phyloP scores from a whole-genome alignment of 345 rosid species.

The Trapa incisa region DNA sequence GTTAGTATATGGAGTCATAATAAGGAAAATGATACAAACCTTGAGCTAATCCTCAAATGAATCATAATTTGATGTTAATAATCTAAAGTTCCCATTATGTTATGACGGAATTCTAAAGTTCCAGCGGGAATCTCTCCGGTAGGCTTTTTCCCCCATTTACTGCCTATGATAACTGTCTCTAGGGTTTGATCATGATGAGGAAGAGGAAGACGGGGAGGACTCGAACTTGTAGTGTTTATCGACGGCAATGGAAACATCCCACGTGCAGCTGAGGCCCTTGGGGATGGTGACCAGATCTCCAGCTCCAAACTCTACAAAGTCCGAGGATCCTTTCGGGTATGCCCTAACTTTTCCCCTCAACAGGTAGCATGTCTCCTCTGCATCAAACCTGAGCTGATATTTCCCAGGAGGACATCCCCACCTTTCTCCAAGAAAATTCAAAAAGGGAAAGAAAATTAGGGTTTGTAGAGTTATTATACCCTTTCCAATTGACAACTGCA shows the following conservation, averaged over 20 bases:
- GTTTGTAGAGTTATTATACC: background rate
- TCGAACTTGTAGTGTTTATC: constrained; percentile 81
- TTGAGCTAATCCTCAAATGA: background rate
- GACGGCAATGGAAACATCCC: constrained; percentile 80
- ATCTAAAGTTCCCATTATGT: background rate
- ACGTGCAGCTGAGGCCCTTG: constrained; percentile 76
- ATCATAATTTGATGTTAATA: background rate
- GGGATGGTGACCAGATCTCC: constrained; percentile 89
- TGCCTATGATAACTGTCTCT: background rate
- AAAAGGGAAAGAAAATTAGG: background rate
- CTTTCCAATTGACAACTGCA: too few species aligned
- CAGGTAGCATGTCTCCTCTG: constrained; percentile 82
- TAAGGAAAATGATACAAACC: background rate
- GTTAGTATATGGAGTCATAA: background rate
- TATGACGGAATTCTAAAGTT: too few species aligned
- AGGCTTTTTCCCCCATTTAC: background rate
- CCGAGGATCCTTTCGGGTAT: constrained; percentile 43
- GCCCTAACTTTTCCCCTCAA: constrained; percentile 71
- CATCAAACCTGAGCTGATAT: constrained; percentile 75
- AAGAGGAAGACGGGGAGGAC: constrained; percentile 5
- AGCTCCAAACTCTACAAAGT: constrained; percentile 71
- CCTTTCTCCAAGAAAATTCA: constrained; percentile 16
- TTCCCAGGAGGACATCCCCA: constrained; percentile 93
- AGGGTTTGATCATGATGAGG: background rate
- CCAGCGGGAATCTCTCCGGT: too few species aligned